These are phyloP conservation scores for Cladosporium sp. DNA, from an alignment of 2,329 filamentous ascomycete genomes.

Conservation along the genomic window DNA sequence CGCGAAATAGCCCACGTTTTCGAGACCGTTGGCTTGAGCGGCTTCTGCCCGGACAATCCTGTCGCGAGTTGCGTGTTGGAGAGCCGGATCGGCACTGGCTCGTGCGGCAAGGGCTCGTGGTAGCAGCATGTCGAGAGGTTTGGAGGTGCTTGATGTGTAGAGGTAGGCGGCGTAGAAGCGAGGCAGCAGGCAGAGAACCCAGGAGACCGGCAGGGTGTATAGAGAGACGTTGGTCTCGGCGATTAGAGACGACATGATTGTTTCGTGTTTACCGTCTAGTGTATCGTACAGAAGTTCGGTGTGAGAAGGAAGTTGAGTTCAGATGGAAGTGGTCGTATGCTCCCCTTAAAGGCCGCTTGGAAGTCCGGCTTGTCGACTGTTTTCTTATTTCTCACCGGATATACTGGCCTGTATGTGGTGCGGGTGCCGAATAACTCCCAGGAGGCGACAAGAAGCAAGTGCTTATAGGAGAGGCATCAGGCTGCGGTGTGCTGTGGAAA, in stretches of 20 bases:
- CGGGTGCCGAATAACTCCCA: not conserved
- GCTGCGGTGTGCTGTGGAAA: not conserved
- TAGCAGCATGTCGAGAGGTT: constrained; percentile 32
- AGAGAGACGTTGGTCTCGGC: constrained; percentile 31
- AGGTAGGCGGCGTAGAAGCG: constrained; percentile 37
- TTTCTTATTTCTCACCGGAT: not conserved
- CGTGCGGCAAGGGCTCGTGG: constrained; percentile 36
- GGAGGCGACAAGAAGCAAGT: not conserved
- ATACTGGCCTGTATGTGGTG: not conserved
- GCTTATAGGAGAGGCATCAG: not conserved
- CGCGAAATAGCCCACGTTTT: constrained; percentile 45
- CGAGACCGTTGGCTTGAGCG: constrained; percentile 43
- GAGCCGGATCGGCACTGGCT: constrained; percentile 34
- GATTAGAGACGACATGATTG: constrained; percentile 13
- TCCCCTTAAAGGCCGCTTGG: not conserved
- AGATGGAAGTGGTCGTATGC: not conserved
- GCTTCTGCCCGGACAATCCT: constrained; percentile 41
- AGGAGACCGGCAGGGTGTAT: constrained; percentile 36
- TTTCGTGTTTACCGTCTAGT: not conserved
- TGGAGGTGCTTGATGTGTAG: constrained; percentile 26
- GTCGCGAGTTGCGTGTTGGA: constrained; percentile 39
- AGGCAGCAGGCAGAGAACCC: constrained; percentile 40
- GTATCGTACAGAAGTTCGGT: not conserved
- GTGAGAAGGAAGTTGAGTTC: not conserved
- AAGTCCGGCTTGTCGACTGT: not conserved